phyloP scores from a whole-genome alignment of 1,284 basidiomycete genomes.

The Cystobasidiaceae sp. region DNA sequence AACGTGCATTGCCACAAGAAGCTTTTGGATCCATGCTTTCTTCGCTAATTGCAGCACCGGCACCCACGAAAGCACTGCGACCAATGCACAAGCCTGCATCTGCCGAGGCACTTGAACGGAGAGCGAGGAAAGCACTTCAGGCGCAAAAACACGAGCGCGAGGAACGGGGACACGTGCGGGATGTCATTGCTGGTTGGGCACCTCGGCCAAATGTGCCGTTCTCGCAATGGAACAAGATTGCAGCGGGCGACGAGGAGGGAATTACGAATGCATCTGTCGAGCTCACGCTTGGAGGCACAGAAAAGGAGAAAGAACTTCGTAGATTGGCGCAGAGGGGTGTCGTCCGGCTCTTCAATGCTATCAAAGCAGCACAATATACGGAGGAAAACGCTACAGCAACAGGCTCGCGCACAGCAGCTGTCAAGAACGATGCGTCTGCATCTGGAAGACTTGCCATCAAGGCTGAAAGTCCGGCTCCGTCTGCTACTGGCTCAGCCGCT shows the following conservation, averaged over 20 bases:
- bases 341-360: constrained; percentile 45
- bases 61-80: constrained; percentile 17
- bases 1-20: constrained; percentile 22
- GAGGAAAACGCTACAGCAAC: constrained; percentile 13
- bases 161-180: constrained; percentile 42
- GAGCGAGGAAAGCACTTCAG: constrained; percentile 36
- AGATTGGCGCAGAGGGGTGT: constrained; percentile 45
- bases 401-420: constrained; percentile 33
- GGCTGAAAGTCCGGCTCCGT: constrained; percentile 31
- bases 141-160: constrained; percentile 41
- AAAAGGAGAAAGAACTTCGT: constrained; percentile 43
- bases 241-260: constrained; percentile 17
- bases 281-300: constrained; percentile 35
- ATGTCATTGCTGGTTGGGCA: constrained; percentile 44
- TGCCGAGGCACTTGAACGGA: constrained; percentile 36
- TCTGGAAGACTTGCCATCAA: constrained; percentile 36
- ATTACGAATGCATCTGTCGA: constrained; percentile 22
- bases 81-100: constrained; percentile 1
- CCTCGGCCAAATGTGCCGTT: constrained; percentile 43
- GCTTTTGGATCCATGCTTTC: constrained; percentile 31
- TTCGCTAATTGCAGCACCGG: constrained; percentile 24
- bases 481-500: not conserved
- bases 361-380: constrained; percentile 43
- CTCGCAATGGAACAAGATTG: constrained; percentile 37
- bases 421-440: constrained; percentile 36